Base-by-base conservation (phyloP, 495 filamentous ascomycete species). In the Neurospora terricola region DNA sequence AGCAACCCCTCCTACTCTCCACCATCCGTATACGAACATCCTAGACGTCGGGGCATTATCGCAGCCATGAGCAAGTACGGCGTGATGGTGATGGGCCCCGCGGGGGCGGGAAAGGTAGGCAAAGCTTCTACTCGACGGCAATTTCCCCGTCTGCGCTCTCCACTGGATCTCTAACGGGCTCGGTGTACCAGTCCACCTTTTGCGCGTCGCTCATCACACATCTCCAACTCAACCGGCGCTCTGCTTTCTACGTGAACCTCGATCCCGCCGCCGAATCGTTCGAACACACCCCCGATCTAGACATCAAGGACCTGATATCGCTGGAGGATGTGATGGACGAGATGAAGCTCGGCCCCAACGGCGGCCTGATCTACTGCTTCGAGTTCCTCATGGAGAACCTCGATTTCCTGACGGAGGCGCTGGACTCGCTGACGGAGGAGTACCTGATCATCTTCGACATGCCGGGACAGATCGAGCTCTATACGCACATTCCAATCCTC, bases 261-360 rank as follows among this genome's bases (percentile, higher is more conserved):
- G 96, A 99, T 82, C 96, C 96, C 12, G 96, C 96, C 72, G 96
- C 96, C 76, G 94, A 98, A 81, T 88, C 90, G 54, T 98, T 99
- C 81, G 88, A 89, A 76, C 96, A 97, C 81, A 86, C 93, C 75
- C 96, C 96, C 1, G 96, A 98, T 79, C 88, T 98, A 75, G 96
- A 99, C 80, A 99, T 99, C 85, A 94, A 94, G 79, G 94, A 98
- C 72, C 88, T 98, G 36, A 97, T 99, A 81, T 93, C 92, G 3
- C 89, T 99, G 68, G 92, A 97, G 78, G 96, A 99, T 89, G 96
- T 97, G 36, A 99, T 99, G 96, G 96, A 98, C 72, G 96, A 98
- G 83, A 88, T 97, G 87, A 88, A 89, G 59, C 87, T 98, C 7
- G 96, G 96, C 5, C 96, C 96, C 36, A 99, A 99, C 78, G 96